Evolutionary conservation across 202 grass and related monocot genomes (phyloP).

Genomic region (Bolboschoenoplectus hybrid): DNA sequence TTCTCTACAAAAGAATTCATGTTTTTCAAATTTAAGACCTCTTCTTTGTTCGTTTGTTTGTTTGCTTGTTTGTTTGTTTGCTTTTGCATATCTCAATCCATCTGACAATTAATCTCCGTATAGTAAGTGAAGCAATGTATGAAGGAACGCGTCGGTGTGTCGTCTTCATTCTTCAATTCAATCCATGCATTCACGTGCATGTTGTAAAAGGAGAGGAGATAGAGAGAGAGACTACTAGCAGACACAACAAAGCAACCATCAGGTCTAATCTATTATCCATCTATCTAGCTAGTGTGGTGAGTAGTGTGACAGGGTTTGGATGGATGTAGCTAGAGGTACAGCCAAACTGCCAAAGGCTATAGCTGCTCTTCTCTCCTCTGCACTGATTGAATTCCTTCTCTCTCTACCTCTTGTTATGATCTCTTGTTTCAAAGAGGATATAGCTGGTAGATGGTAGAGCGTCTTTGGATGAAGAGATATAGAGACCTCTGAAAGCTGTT

Average conservation of each 20-base stretch:
- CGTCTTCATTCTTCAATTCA: constrained; percentile 11
- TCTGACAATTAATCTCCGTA: not conserved
- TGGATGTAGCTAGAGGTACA: not conserved
- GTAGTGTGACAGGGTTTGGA: not conserved
- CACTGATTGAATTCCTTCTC: not conserved
- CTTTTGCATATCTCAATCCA: not conserved
- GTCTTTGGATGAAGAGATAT: not conserved
- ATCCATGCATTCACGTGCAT: constrained; percentile 30
- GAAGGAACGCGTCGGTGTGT: constrained; percentile 12
- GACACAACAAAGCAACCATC: constrained; percentile 7
- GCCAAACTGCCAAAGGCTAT: not conserved
- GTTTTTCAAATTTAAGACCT: not conserved
- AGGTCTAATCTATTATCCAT: not conserved
- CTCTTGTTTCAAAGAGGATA: not conserved
- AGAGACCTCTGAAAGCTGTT: not conserved
- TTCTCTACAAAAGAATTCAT: not conserved
- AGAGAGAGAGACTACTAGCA: not conserved
- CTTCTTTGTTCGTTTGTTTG: not conserved
- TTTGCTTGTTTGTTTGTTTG: not conserved
- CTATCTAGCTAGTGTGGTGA: too few species aligned
- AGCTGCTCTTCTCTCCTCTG: too few species aligned
- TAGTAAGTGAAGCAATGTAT: not conserved
- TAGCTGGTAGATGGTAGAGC: too few species aligned
- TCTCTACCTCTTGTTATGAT: not conserved
- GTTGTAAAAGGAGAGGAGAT: not conserved